Conservation (phyloP, 345 rosid genomes). For the Lepidium africanum region DNA sequence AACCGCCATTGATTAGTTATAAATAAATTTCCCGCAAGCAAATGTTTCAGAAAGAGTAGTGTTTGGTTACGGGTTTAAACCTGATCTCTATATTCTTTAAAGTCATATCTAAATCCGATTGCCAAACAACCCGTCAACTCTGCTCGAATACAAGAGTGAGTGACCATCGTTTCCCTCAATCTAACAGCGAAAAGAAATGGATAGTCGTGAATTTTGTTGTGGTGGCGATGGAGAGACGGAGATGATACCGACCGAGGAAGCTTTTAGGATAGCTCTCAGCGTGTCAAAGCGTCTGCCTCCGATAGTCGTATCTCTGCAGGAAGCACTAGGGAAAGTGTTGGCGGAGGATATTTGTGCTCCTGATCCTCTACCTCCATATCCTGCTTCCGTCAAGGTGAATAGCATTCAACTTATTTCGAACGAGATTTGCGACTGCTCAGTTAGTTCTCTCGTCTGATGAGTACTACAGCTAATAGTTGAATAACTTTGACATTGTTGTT, state of each 20-base stretch:
- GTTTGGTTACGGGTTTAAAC: slow-evolving; percentile 12
- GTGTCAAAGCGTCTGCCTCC: slow-evolving; percentile 59
- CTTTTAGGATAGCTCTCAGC: slow-evolving; percentile 47
- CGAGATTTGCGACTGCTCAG: background rate
- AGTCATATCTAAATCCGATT: background rate
- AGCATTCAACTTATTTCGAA: background rate
- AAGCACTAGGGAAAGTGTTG: slow-evolving; percentile 72
- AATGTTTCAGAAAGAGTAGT: background rate
- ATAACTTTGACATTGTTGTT: background rate
- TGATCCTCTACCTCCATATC: slow-evolving; percentile 93
- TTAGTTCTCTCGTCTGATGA: background rate
- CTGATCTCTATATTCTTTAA: background rate
- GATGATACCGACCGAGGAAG: slow-evolving; percentile 63
- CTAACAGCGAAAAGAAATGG: slow-evolving; percentile 4
- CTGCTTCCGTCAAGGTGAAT: slow-evolving; percentile 81
- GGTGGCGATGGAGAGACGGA: slow-evolving; percentile 10
- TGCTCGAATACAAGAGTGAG: background rate
- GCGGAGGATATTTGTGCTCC: slow-evolving; percentile 79
- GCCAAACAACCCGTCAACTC: slow-evolving; percentile 20
- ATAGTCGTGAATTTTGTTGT: slow-evolving; percentile 12
- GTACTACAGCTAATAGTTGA: background rate
- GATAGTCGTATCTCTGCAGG: slow-evolving; percentile 42
- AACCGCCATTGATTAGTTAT: no score
- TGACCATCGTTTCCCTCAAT: background rate
- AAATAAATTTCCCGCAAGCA: no score